Conservation (phyloP, 345 rosid genomes). For the Cardamine chenopodiifolia region DNA sequence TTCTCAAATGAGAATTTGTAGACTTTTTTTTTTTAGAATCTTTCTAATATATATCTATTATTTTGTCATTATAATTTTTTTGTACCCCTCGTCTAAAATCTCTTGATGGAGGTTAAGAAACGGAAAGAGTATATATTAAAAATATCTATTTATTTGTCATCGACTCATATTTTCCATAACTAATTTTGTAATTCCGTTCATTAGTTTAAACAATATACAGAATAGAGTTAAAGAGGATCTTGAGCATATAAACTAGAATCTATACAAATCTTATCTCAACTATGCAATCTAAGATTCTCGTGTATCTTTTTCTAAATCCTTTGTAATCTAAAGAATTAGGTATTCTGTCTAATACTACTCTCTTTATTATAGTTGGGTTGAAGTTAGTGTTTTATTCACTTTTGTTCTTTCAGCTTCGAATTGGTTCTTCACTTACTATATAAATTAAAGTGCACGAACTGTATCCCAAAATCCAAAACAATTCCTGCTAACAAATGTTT, state of each 20-base stretch:
- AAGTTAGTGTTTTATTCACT: slow-evolving; percentile 31
- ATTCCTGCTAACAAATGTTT: slow-evolving; percentile 5
- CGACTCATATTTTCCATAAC: too few species aligned
- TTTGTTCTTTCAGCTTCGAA: slow-evolving; percentile 26
- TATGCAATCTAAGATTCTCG: slow-evolving; percentile 25
- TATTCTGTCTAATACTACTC: neutral
- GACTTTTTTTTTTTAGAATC: too few species aligned
- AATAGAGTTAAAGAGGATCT: neutral
- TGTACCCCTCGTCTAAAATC: too few species aligned
- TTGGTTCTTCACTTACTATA: slow-evolving; percentile 19
- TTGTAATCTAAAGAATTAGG: slow-evolving; percentile 22
- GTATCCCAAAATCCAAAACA: slow-evolving; percentile 38
- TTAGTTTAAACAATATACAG: neutral
- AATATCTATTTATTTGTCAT: too few species aligned
- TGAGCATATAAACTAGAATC: neutral
- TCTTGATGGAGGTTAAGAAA: too few species aligned
- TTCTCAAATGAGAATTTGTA: too few species aligned
- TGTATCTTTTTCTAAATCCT: neutral
- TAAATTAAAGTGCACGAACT: slow-evolving; percentile 8
- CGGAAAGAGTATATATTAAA: too few species aligned
- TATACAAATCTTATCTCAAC: slow-evolving; percentile 2
- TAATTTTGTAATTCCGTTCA: neutral
- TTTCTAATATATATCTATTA: too few species aligned
- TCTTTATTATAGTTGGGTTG: slow-evolving; percentile 1
- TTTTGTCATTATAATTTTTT: too few species aligned